Evolutionary conservation across 768 basidiomycete species (phyloP), one percentile per base, ranked within the genome.

Genomic region (Tulasnella sp.): DNA sequence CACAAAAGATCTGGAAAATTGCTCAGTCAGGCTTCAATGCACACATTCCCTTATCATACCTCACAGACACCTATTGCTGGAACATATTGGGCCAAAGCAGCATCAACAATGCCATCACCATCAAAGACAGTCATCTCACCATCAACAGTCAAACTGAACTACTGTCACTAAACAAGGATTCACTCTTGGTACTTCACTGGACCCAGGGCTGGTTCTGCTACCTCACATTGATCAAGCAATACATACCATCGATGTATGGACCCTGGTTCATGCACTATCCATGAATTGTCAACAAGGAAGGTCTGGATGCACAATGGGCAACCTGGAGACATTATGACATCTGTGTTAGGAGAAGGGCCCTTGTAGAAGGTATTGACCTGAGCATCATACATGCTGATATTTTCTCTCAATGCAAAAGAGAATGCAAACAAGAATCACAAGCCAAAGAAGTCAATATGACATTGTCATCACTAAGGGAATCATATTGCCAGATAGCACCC

Each of bases 281-380:
- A 4, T 15, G 23, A 9, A 51, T 59, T 19, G 10, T 4, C 8
- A 38, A 23, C 32, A 11, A 4, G 27, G 48, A 51, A 34, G 58
- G 27, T 2, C 10, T 59, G 15, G 5, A 59, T 10, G 27, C 32
- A 9, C 23, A 51, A n/a, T 58, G 44, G 48, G 19, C 24, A 4
- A 24, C 24, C n/a, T 59, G 48, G 26, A 45, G 45, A 17, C 3
- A 11, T 5, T 59, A 59, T 34, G 58, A 59, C 47, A 30, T 26
- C 32, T 5, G 19, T 2, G 27, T 29, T 3, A 45, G 58, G 13
- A 26, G 42, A 23, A 19, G n/a, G 2, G 27, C 48, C 9, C 21
- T 59, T 27, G 27, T 29, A 4, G 45, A 34, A n/a, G 19, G 27
- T n/a, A 48, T 21, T 4, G 45, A 48, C 27, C 48, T 49, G 48